Conservation (phyloP, 148 eudicot genomes). For the Rhododendron williamsianum region DNA sequence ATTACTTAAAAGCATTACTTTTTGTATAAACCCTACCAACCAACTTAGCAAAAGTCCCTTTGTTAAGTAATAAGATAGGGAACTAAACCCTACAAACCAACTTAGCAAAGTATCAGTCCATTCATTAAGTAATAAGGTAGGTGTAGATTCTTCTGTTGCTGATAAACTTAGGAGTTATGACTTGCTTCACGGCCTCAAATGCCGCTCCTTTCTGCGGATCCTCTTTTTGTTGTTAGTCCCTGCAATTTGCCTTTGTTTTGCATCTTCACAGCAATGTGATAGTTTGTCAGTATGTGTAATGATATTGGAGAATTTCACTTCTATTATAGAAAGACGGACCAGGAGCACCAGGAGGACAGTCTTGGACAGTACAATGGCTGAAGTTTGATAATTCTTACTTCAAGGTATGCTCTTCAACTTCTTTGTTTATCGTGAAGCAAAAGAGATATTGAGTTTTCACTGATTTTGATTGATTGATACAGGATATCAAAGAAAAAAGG, state of each 20-base stretch:
- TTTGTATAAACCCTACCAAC: background rate
- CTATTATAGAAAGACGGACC: slow-evolving; percentile 91
- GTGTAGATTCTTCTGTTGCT: background rate
- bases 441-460: background rate
- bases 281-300: background rate
- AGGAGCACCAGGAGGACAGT: slow-evolving; percentile 98
- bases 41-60: slow-evolving; percentile 4
- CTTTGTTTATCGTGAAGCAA: slow-evolving; percentile 4
- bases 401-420: slow-evolving; percentile 42
- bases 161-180: background rate
- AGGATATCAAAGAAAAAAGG: slow-evolving; percentile 81
- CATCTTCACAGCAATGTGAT: background rate
- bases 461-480: slow-evolving; percentile 21
- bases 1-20: background rate
- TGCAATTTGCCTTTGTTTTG: background rate
- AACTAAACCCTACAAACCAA: background rate
- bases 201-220: background rate
- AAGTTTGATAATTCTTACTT: slow-evolving; percentile 97
- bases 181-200: background rate
- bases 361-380: slow-evolving; percentile 96
- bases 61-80: background rate
- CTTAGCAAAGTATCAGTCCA: background rate
- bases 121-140: background rate
- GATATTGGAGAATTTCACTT: background rate
- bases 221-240: background rate